These are phyloP conservation scores for Mortierella sp. DNA, from an alignment of 371 early-diverging fungal genomes.

Conservation along the genomic window DNA sequence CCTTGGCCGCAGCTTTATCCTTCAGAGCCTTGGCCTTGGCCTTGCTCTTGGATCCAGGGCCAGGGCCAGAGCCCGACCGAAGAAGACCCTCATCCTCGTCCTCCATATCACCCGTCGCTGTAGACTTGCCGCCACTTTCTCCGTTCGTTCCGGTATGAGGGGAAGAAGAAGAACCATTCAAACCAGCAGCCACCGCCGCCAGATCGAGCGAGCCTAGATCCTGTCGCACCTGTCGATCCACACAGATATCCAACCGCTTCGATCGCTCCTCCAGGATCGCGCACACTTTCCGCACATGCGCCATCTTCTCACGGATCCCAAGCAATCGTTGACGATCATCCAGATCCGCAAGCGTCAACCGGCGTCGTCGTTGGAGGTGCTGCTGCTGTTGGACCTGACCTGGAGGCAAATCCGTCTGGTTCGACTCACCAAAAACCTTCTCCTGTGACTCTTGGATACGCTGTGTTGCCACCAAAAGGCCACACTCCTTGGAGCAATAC, in stretches of 20 bases:
- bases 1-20: conserved; percentile 23
- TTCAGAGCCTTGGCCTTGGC: conserved; percentile 18
- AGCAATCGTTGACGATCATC: conserved; percentile 54
- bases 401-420: not conserved
- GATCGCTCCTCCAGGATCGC: conserved; percentile 41
- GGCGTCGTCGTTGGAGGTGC: conserved; percentile 38
- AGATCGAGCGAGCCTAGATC: conserved; percentile 26
- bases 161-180: not conserved
- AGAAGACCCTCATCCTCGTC: conserved; percentile 23
- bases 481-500: conserved; percentile 60
- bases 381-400: conserved; percentile 13
- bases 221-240: conserved; percentile 47
- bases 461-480: conserved; percentile 51
- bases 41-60: conserved; percentile 35
- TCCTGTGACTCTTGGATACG: conserved; percentile 49
- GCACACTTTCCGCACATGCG: conserved; percentile 46
- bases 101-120: conserved; percentile 12
- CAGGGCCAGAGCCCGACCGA: conserved; percentile 21
- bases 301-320: conserved; percentile 48
- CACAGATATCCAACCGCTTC: conserved; percentile 40
- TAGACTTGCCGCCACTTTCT: not conserved
- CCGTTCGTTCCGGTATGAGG: conserved; percentile 9
- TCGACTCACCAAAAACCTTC: conserved; percentile 31
- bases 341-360: conserved; percentile 55
- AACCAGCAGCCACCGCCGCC: not conserved